These are phyloP conservation scores for Claviceps spartinae DNA, from an alignment of 2,329 filamentous ascomycete species.

Conservation along the genomic window DNA sequence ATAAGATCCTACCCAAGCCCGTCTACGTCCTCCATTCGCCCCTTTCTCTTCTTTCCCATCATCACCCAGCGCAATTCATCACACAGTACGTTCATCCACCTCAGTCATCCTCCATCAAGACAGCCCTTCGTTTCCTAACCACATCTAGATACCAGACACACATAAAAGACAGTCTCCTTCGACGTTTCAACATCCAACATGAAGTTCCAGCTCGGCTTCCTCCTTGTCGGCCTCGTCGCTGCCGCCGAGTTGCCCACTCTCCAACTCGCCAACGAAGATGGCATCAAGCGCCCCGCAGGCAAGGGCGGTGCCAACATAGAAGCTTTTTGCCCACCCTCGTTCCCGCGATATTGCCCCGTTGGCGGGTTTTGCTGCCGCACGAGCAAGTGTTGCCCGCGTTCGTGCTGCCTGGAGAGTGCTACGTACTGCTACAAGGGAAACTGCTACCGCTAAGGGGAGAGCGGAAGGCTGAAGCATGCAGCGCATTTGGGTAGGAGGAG, in stretches of 20 bases:
- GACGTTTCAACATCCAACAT: not conserved
- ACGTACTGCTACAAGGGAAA: conserved; percentile 5
- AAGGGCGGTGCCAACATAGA: not conserved
- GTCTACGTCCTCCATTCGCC: too few relatives aligned
- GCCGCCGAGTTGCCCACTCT: not conserved
- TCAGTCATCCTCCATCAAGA: too few relatives aligned
- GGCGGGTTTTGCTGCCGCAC: conserved; percentile 6
- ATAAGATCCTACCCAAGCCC: too few relatives aligned
- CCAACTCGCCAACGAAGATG: conserved; percentile 2
- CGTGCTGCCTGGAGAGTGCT: conserved; percentile 5
- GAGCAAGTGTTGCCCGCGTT: conserved; percentile 5
- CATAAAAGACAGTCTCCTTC: not conserved
- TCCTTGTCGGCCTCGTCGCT: not conserved
- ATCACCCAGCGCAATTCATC: too few relatives aligned
- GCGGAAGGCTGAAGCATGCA: too few relatives aligned
- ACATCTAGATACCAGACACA: not conserved
- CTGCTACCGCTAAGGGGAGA: conserved; percentile 4
- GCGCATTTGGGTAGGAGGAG: too few relatives aligned
- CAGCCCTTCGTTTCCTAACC: not conserved
- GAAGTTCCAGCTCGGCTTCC: not conserved
- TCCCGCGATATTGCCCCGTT: conserved; percentile 4
- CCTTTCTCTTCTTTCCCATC: too few relatives aligned
- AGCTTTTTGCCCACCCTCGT: conserved; percentile 2
- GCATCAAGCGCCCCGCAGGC: not conserved
- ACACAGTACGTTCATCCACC: too few relatives aligned